Evolutionary conservation across 2,329 filamentous ascomycete species (phyloP), one percentile per base, ranked within the genome.

Genomic region (Monilinia fructigena): DNA sequence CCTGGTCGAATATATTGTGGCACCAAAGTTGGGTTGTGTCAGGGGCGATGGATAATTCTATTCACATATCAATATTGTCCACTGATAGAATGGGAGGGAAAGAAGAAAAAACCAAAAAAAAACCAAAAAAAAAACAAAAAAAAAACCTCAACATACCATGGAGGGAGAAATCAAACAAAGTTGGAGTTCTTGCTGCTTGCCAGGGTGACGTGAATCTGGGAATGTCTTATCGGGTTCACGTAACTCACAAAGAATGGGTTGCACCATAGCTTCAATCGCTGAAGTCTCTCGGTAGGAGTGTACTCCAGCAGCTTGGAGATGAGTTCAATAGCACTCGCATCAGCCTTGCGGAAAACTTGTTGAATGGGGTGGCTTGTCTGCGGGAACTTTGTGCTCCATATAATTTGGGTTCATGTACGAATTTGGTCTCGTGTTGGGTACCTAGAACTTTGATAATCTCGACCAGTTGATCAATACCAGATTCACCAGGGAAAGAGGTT

Each of bases 371-470:
- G 95, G 95, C 83, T 99, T 99, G 83, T 99, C 80, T 99, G 95
- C 58, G 95, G 95, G 80, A 99, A 99, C 82, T 98, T 98, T n/a
- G 83, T 99, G 95, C 82, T 99, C 95, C 95, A 99, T 99, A 81
- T 99, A 99, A 80, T 99, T 99, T 68, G 95, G 95, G 80, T 99
- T 99, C 95, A 99, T 99, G 72, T 99, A 73, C 95, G 91, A 76
- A 99, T 99, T 80, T 99, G 95, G 79, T 99, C 95, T 71, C 95
- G 87, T 47, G 95, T 98, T 23, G 95, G 95, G 95, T 99, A 68
- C 95, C 95, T 68, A 99, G 83, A 63, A 99, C 94, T 82, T 99
- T 99, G 85, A 99, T 99, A 78, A 99, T 99, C 80, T 99, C 95
- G 55, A 99, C 95, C 59, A 99, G 83, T 78, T 99, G 95, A 77